phyloP scores from a whole-genome alignment of 2,329 filamentous ascomycete genomes.

The Phoma sp. region DNA sequence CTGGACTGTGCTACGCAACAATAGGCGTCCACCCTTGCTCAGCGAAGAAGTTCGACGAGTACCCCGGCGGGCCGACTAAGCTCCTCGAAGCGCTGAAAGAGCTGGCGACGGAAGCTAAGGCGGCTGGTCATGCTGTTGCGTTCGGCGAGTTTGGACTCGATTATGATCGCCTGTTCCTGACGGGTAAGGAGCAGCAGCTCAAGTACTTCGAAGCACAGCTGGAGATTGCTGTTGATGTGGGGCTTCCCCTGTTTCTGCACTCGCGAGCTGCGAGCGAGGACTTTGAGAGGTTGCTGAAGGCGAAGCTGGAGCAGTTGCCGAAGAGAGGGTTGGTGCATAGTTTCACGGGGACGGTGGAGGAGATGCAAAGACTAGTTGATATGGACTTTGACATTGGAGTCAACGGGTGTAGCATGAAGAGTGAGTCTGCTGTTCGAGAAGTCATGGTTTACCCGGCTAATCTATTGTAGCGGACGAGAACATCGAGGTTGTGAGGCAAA shows the following conservation, averaged over 20 bases:
- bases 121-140: slow-evolving; percentile 70
- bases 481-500: slow-evolving; percentile 78
- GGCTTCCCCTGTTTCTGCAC: slow-evolving; percentile 90
- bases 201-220: slow-evolving; percentile 87
- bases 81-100: slow-evolving; percentile 66
- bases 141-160: slow-evolving; percentile 97
- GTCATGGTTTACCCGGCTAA: slow-evolving; percentile 3
- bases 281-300: slow-evolving; percentile 68
- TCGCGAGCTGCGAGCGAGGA: slow-evolving; percentile 77
- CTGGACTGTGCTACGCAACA: slow-evolving; percentile 84
- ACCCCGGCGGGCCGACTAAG: slow-evolving; percentile 64
- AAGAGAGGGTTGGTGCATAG: slow-evolving; percentile 88
- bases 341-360: slow-evolving; percentile 87
- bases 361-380: slow-evolving; percentile 81
- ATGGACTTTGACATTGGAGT: slow-evolving; percentile 90
- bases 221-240: slow-evolving; percentile 75
- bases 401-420: slow-evolving; percentile 97
- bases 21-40: slow-evolving; percentile 94
- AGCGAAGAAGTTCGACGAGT: slow-evolving; percentile 76
- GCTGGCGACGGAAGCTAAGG: slow-evolving; percentile 68
- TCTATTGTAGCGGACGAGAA: slow-evolving; percentile 64
- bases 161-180: slow-evolving; percentile 89
- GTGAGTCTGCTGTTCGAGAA: slow-evolving; percentile 20
- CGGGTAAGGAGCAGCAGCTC: slow-evolving; percentile 78
- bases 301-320: slow-evolving; percentile 70